phyloP scores from a whole-genome alignment of 192 early-diverging fungal genomes.

The Entomortierella chlamydospora region DNA sequence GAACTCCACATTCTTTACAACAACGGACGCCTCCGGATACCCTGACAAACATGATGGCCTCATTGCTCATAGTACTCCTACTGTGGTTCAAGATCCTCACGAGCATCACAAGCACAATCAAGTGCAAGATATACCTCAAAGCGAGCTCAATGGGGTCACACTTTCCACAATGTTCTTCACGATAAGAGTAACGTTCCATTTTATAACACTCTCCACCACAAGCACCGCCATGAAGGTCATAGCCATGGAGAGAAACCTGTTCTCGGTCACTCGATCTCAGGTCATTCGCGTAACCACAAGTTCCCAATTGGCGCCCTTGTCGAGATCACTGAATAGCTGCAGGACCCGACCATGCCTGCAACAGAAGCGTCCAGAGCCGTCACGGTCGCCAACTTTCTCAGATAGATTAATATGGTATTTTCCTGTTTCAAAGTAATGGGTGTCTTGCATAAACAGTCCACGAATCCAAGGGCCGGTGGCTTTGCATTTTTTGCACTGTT shows the following conservation, averaged over 20 bases:
- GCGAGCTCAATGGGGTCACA: neutral
- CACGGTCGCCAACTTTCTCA: conserved; percentile 13
- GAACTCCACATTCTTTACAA: conserved; percentile 4
- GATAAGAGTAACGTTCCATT: too few species aligned
- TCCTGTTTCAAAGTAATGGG: too few species aligned
- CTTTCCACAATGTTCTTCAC: neutral
- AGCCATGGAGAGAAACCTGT: neutral
- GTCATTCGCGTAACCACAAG: neutral
- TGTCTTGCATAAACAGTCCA: too few species aligned
- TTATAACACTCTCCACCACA: too few species aligned
- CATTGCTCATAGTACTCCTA: conserved; percentile 1
- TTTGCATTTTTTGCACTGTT: too few species aligned
- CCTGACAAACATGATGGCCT: conserved; percentile 37
- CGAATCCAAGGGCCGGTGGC: too few species aligned
- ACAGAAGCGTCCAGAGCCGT: neutral
- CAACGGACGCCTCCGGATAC: conserved; percentile 44
- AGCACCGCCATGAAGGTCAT: neutral
- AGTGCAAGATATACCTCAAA: neutral
- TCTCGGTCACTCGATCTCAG: neutral
- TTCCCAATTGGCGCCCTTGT: neutral
- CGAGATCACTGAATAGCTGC: conserved; percentile 17
- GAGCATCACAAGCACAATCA: conserved; percentile 41
- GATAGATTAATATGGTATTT: neutral
- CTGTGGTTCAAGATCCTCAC: conserved; percentile 5
- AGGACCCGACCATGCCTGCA: neutral